These are phyloP conservation scores for Leishmania lainsoni DNA, from an alignment of 208 protist genomes.

Conservation along the genomic window DNA sequence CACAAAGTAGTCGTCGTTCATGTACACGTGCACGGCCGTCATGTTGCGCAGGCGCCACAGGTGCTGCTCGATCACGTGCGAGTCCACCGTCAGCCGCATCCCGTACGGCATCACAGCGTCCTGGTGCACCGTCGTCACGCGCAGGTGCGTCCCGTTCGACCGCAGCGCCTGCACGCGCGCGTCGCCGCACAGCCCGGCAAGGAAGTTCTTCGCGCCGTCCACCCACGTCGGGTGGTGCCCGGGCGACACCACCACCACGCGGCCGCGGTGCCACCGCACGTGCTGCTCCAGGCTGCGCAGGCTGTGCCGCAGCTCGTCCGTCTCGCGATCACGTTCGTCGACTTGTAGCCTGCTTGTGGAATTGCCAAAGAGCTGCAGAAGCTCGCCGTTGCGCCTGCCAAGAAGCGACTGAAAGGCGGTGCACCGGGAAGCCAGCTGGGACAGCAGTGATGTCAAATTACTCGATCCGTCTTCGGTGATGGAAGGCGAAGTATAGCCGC, in stretches of 20 bases:
- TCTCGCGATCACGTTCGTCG: background rate
- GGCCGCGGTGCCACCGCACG: constrained; percentile 21
- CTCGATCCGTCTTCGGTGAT: background rate
- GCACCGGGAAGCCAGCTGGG: background rate
- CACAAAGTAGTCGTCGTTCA: constrained; percentile 83
- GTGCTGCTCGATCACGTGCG: constrained; percentile 59
- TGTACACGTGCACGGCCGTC: constrained; percentile 60
- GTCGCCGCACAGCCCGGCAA: constrained; percentile 35
- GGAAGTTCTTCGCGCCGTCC: constrained; percentile 66
- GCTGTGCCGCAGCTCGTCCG: background rate
- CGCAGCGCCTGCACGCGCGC: constrained; percentile 28
- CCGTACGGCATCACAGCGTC: constrained; percentile 63
- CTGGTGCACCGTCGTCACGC: constrained; percentile 70
- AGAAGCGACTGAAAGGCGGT: background rate
- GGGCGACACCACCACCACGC: constrained; percentile 96
- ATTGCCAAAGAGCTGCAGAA: background rate
- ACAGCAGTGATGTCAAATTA: background rate
- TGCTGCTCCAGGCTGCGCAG: no score
- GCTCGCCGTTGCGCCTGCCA: background rate
- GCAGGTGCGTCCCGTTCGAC: constrained; percentile 40
- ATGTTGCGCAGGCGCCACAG: constrained; percentile 60
- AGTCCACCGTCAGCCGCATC: constrained; percentile 55
- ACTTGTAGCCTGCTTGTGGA: background rate
- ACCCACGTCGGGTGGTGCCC: constrained; percentile 93
- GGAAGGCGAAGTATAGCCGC: no score